Evolutionary conservation across 2,329 filamentous ascomycete species (phyloP), one percentile per base, ranked within the genome.

Genomic region (Biscogniauxia sp.): DNA sequence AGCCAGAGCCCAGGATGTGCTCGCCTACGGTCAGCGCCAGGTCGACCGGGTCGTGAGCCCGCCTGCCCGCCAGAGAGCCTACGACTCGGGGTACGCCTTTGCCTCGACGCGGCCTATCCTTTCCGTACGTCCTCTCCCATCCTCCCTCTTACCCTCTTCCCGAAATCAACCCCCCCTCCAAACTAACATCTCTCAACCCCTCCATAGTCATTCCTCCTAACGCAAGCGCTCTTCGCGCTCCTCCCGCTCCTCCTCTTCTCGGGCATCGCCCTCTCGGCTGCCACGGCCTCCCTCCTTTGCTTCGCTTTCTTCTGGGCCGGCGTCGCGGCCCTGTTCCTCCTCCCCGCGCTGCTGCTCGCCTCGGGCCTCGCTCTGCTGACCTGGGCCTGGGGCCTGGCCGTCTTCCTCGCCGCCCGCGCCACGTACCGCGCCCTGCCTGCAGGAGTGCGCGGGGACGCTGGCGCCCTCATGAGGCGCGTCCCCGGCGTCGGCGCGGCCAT

Each of bases 301-400:
- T 91, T 91, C 77, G 83, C 84, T 1, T 80, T 90, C 54, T 87
- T 90, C 77, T 88, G 86, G 79, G 82, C 87, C 57, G 85, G 87
- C 55, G 73, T 91, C 52, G 89, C 88, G 2, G 77, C 90, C 11
- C 72, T 91, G 54, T 72, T 93, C 50, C 81, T 95, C 17, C 76
- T 91, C 0, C 90, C 90, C 1, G 83, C 86, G 0, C 76, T 94
- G 45, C 84, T 91, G 73, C 73, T 91, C 63, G 88, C 88, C 2
- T 85, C 83, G 13, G 82, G 82, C 54, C 73, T 87, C 20, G 89
- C 85, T 5, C 76, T 87, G 0, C 81, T 88, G 61, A 75, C 89
- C 62, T 94, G 90, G 85, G 75, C 84, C 19, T 91, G 88, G 86
- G 86, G 82, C 7, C 76, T 89, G 8, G 83, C 80, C 15, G 83